Conservation (phyloP, 148 eudicot species). For the Oxyria digyna region DNA sequence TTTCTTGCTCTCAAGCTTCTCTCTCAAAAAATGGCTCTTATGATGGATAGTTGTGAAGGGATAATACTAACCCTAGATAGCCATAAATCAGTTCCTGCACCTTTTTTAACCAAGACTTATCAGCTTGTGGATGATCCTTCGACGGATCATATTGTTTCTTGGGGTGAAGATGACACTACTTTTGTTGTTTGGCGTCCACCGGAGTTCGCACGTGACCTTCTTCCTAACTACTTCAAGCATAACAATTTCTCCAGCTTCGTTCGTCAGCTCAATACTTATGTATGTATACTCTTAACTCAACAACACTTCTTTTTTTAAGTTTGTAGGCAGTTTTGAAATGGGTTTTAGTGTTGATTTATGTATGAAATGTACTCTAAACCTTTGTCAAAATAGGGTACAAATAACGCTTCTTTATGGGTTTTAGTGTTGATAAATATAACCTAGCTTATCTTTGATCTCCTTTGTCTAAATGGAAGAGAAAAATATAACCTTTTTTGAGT, state of each 20-base stretch:
- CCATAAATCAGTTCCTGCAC: conserved; percentile 72
- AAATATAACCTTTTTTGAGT: too few species aligned
- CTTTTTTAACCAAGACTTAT: conserved; percentile 56
- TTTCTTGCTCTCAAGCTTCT: neutral
- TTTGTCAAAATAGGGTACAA: too few species aligned
- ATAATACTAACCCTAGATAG: conserved; percentile 52
- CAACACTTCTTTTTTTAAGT: neutral
- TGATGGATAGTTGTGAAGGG: conserved; percentile 60
- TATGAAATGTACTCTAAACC: too few species aligned
- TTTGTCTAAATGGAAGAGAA: too few species aligned
- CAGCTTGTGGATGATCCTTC: conserved; percentile 51
- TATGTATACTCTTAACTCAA: conserved; percentile 9
- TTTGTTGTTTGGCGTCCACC: conserved; percentile 91
- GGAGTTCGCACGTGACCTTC: conserved; percentile 80
- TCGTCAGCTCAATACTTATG: conserved; percentile 69
- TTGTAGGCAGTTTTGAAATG: neutral
- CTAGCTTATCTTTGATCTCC: too few species aligned
- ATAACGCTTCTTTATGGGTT: too few species aligned
- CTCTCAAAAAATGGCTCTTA: conserved; percentile 36
- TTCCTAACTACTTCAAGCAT: conserved; percentile 66
- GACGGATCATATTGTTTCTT: conserved; percentile 75
- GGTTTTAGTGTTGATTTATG: neutral
- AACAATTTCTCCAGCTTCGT: conserved; percentile 70
- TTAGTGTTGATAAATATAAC: too few species aligned
- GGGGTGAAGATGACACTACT: conserved; percentile 80